Percentiles rank a stretch among this genome's conserved stretches.
These are phyloP conservation scores for Lasiosphaeriaceae sp. DNA, from an alignment of 495 filamentous ascomycete species.

Conservation along the genomic window DNA sequence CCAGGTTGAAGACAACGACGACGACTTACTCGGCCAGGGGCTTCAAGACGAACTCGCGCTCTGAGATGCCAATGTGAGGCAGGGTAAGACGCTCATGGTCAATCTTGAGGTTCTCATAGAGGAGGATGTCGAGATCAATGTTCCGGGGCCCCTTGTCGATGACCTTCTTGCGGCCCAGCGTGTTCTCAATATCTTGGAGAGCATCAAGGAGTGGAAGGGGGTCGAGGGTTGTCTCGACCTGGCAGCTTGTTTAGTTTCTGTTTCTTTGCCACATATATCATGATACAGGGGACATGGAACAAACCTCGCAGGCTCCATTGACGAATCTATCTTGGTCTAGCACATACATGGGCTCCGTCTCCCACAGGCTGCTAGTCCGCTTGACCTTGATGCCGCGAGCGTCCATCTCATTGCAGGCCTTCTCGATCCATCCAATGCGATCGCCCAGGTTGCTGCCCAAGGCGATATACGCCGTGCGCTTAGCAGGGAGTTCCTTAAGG, in stretches of 20 bases:
- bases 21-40: conserved; percentile 76
- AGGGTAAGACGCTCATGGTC: conserved; percentile 69
- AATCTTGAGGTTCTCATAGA: conserved; percentile 70
- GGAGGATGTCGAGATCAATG: conserved; percentile 90
- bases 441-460: conserved; percentile 93
- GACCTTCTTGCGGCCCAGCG: conserved; percentile 72
- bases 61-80: conserved; percentile 80
- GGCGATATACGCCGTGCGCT: conserved; percentile 67
- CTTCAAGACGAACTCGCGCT: conserved; percentile 88
- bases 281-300: conserved; percentile 17
- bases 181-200: conserved; percentile 78
- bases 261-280: no score
- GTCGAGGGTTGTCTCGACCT: conserved; percentile 78
- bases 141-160: conserved; percentile 91
- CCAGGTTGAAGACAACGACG: no score
- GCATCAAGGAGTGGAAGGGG: conserved; percentile 72
- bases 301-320: conserved; percentile 91
- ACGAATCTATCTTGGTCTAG: conserved; percentile 82
- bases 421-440: conserved; percentile 75
- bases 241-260: neutral
- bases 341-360: conserved; percentile 96
- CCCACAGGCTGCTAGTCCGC: conserved; percentile 83
- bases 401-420: conserved; percentile 74
- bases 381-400: conserved; percentile 64
- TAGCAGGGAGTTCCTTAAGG: conserved; percentile 5